Base-by-base conservation (phyloP, 2,329 filamentous ascomycete species). In the Aspergillus flavus region DNA sequence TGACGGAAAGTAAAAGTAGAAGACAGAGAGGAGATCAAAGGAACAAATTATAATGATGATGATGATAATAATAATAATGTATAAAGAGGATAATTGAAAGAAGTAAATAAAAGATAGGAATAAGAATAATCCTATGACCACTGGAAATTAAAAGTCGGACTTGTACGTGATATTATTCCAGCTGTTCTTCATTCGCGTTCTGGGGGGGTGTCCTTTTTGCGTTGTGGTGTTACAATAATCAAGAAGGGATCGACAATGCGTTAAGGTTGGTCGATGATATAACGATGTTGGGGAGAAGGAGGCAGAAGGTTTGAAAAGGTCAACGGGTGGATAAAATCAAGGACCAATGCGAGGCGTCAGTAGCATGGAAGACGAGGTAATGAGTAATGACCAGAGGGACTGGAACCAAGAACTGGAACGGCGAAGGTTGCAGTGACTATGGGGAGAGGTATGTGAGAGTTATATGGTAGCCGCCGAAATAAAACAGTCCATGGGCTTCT, bases 361-460 rank as follows among this genome's bases (percentile, higher is more conserved):
- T 14, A 21, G 23, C 6, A 36, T 32, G 14, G 36, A 53, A 28
- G 58, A 57, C 43, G 57, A 60, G 52, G 61, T 63, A 63, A 63
- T 63, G 61, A 63, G 39, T 56, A 41, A 48, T 30, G 45, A 48
- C 34, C 52, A 63, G 61, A 59, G 48, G 48, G 61, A 36, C 14
- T 26, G 28, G 36, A 57, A 45, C 61, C 52, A 57, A 53, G 61
- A 53, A 56, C 14, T 28, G 14, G 43, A 45, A 45, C 7, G 39
- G 48, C 11, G 26, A 56, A 41, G 57, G 61, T 63, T 59, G 57
- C 57, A 56, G 23, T 56, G 50, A 23, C 28, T 32, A 21, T 48
- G 32, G 46, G 34, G 39, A 19, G 32, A 48, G 45, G 46, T 50
- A 50, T 16, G 46, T 50, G 43, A 50, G 46, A n/a, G 45, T 46